Conservation (phyloP, 1,284 basidiomycete species). For the Cryptococcus wingfieldii region DNA sequence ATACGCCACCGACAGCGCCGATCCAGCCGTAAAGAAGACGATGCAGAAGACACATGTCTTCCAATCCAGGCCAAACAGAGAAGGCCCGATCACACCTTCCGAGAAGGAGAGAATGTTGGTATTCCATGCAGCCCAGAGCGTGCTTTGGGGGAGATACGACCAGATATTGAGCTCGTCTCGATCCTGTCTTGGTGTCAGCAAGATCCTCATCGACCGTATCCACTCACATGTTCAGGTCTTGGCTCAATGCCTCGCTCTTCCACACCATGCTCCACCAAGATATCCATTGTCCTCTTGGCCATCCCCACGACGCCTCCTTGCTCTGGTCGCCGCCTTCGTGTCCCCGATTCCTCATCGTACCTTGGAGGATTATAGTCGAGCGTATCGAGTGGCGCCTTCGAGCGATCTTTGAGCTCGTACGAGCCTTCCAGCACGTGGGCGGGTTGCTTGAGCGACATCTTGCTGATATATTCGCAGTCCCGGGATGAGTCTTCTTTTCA, state of each 20-base stretch:
- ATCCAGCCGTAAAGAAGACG: constrained; percentile 30
- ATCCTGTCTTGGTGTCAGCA: constrained; percentile 17
- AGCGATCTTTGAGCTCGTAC: constrained; percentile 4
- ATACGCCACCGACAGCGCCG: constrained; percentile 36
- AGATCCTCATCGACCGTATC: neutral
- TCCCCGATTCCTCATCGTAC: constrained; percentile 12
- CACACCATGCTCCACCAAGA: constrained; percentile 43
- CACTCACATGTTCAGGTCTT: constrained; percentile 37
- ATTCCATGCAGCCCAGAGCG: constrained; percentile 45
- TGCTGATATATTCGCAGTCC: neutral
- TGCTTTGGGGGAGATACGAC: constrained; percentile 39
- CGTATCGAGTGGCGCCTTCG: neutral
- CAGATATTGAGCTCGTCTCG: constrained; percentile 31
- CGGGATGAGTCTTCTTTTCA: too few relatives aligned
- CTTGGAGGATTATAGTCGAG: neutral
- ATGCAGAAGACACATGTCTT: constrained; percentile 31
- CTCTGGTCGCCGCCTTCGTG: neutral
- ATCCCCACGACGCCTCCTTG: constrained; percentile 3
- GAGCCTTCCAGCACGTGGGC: neutral
- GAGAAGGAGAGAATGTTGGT: constrained; percentile 47
- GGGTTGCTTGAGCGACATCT: neutral
- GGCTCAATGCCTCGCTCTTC: constrained; percentile 46
- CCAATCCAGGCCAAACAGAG: constrained; percentile 37
- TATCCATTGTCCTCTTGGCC: constrained; percentile 21
- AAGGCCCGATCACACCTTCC: constrained; percentile 42